Percentiles rank a stretch among this genome's conserved stretches.
phyloP scores from a whole-genome alignment of 192 early-diverging fungal genomes.

The Gaertneriomyces sp. region DNA sequence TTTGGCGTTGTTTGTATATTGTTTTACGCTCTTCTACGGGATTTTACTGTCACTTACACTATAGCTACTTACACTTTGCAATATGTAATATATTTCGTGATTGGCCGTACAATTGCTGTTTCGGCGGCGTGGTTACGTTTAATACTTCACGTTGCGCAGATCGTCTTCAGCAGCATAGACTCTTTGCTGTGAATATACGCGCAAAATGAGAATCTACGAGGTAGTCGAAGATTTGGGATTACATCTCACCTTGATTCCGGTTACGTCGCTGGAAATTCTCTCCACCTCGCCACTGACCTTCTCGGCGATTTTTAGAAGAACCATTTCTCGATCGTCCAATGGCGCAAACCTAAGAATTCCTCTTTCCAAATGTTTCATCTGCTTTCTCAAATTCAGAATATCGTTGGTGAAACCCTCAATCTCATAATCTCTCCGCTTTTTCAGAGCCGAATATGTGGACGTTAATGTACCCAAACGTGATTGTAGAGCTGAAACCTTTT shows the following conservation, averaged over 20 bases:
- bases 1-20: no score
- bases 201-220: not conserved
- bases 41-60: no score
- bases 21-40: no score
- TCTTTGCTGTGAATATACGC: slow-evolving; percentile 27
- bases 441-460: slow-evolving; percentile 48
- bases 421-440: slow-evolving; percentile 56
- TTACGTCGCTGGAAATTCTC: slow-evolving; percentile 42
- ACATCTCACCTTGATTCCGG: slow-evolving; percentile 36
- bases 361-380: slow-evolving; percentile 52
- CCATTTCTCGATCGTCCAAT: slow-evolving; percentile 54
- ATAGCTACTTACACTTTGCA: no score
- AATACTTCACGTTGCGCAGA: slow-evolving; percentile 23
- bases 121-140: not conserved
- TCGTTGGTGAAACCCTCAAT: slow-evolving; percentile 69
- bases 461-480: slow-evolving; percentile 6
- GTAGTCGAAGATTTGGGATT: not conserved
- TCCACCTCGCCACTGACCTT: slow-evolving; percentile 37
- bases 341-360: slow-evolving; percentile 55
- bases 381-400: slow-evolving; percentile 49
- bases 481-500: not conserved
- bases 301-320: slow-evolving; percentile 42
- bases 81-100: no score
- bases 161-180: slow-evolving; percentile 39
- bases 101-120: no score